Evolutionary conservation across 306 rosid genomes (phyloP).

Genomic region (Casuarina equisetifolia): DNA sequence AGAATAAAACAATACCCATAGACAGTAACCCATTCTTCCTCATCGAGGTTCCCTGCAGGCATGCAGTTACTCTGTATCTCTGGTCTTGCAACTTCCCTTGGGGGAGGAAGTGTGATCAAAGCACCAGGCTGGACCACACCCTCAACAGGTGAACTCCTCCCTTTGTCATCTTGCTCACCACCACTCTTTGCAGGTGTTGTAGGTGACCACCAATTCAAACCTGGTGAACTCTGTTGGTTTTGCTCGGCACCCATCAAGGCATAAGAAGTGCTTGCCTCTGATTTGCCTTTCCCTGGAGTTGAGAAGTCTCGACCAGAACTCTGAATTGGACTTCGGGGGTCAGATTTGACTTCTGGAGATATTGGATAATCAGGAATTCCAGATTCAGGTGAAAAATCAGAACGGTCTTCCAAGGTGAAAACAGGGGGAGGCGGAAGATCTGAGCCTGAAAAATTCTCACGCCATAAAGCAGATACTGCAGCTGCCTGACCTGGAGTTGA

Average conservation of each 20-base stretch:
- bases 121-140: slow-evolving; percentile 93
- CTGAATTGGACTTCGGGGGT: slow-evolving; percentile 58
- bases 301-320: slow-evolving; percentile 56
- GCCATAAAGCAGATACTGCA: slow-evolving; percentile 81
- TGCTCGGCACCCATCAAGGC: slow-evolving; percentile 65
- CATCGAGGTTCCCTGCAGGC: slow-evolving; percentile 69
- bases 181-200: slow-evolving; percentile 73
- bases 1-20: slow-evolving; percentile 68
- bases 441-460: slow-evolving; percentile 61
- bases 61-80: slow-evolving; percentile 72
- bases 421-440: slow-evolving; percentile 98
- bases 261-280: slow-evolving; percentile 78
- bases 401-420: slow-evolving; percentile 87
- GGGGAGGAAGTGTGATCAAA: slow-evolving; percentile 83
- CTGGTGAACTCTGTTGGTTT: slow-evolving; percentile 58
- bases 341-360: slow-evolving; percentile 80
- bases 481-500: slow-evolving; percentile 88
- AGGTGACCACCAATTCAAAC: slow-evolving; percentile 82
- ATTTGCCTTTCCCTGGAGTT: slow-evolving; percentile 54
- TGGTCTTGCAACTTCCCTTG: slow-evolving; percentile 88
- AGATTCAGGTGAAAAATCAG: slow-evolving; percentile 87
- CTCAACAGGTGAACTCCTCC: slow-evolving; percentile 87
- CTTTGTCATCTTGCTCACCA: slow-evolving; percentile 76
- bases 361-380: slow-evolving; percentile 83
- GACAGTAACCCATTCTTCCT: slow-evolving; percentile 97